Evolutionary conservation across 1,284 basidiomycete species (phyloP).

Genomic region (Heterobasidion occidentale): DNA sequence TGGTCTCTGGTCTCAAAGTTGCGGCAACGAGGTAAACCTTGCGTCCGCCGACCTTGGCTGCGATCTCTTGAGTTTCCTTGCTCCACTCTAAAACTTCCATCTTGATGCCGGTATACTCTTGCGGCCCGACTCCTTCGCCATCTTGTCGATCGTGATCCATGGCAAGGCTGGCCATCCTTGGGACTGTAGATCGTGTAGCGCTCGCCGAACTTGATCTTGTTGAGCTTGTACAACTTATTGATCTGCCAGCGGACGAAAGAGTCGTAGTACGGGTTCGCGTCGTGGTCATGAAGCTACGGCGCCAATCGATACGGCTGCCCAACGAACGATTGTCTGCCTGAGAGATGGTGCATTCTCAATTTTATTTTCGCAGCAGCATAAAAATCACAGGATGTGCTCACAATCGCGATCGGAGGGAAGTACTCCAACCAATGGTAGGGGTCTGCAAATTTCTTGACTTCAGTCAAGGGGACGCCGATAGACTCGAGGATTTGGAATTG

Average conservation of each 20-base stretch:
- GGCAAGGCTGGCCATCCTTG: conserved; percentile 97
- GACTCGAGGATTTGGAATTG: conserved; percentile 99
- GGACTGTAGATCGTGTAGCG: conserved; percentile 98
- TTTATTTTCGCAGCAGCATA: not conserved
- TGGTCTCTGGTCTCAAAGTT: conserved; percentile 95
- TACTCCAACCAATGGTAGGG: conserved; percentile 88
- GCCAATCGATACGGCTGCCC: conserved; percentile 97
- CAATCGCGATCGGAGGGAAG: conserved; percentile 94
- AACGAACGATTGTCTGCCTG: conserved; percentile 80
- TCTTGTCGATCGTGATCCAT: conserved; percentile 99
- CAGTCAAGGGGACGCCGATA: conserved; percentile 78
- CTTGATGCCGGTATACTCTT: conserved; percentile 95
- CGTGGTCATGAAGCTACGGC: conserved; percentile 91
- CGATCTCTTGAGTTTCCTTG: conserved; percentile 53
- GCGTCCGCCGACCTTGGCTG: conserved; percentile 65
- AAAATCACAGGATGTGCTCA: conserved; percentile 26
- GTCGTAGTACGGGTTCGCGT: conserved; percentile 97
- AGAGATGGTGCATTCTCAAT: not conserved
- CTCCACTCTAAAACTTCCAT: conserved; percentile 90
- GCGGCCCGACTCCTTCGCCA: conserved; percentile 92
- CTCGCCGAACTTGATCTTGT: conserved; percentile 97
- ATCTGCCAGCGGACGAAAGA: conserved; percentile 98
- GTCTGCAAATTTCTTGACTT: conserved; percentile 96
- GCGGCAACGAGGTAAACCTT: conserved; percentile 93
- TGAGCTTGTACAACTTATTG: conserved; percentile 82